Conservation (phyloP, 768 basidiomycete genomes). For the Auricularia cornea region DNA sequence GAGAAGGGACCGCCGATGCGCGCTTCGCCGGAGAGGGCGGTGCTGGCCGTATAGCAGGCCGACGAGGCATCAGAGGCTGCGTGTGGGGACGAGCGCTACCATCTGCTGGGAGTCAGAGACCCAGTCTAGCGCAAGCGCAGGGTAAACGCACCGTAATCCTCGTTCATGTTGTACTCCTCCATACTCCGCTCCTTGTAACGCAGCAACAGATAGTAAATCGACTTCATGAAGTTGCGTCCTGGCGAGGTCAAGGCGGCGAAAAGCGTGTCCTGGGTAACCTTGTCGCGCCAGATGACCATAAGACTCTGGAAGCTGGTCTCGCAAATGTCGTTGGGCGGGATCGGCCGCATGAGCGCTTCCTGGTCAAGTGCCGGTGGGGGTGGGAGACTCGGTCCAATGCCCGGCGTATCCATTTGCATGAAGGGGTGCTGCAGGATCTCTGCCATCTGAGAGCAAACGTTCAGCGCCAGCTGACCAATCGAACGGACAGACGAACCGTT, state of each 20-base stretch:
- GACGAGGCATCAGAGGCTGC: constrained; percentile 7
- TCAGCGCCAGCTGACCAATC: not conserved
- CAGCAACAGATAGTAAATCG: constrained; percentile 78
- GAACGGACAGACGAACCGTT: constrained; percentile 29
- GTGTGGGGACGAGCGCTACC: constrained; percentile 3
- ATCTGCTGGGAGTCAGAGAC: not conserved
- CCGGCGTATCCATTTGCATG: constrained; percentile 39
- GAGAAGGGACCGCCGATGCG: not conserved
- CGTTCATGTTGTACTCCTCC: constrained; percentile 39
- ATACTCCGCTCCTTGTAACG: constrained; percentile 62
- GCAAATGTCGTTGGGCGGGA: constrained; percentile 61
- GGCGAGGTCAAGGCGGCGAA: constrained; percentile 19
- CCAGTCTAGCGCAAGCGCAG: not conserved
- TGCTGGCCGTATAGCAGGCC: not conserved
- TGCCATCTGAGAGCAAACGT: constrained; percentile 37
- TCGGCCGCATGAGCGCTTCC: constrained; percentile 33
- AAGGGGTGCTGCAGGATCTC: constrained; percentile 79
- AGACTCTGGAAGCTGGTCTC: constrained; percentile 69
- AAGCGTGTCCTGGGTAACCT: constrained; percentile 21
- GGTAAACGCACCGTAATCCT: constrained; percentile 1
- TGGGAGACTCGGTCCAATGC: constrained; percentile 20
- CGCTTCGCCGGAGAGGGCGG: not conserved
- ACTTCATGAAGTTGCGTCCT: constrained; percentile 71
- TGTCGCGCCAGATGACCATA: constrained; percentile 75
- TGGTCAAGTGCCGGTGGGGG: not conserved